Evolutionary conservation across 441 rosid genomes (phyloP), one percentile per base, ranked within the genome.

Genomic region (Biscutella laevigata): DNA sequence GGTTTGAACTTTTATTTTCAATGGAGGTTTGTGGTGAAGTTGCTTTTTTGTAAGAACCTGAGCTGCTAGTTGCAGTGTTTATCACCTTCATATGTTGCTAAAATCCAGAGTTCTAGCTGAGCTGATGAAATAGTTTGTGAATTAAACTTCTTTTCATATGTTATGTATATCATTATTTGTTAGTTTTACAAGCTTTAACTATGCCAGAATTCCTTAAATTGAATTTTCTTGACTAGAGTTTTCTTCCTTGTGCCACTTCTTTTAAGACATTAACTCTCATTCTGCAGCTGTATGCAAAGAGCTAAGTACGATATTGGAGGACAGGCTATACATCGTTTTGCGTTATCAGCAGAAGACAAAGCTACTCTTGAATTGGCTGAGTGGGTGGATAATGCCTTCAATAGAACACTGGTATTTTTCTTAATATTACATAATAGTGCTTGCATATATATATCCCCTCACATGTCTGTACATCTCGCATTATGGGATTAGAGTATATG

Each of bases 341-440:
- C 97, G 6, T 71, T 94, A 64, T 89, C 97, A 53, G 99, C 91
- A 39, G 97, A 94, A 76, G 99, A 94, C 68, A 89, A 79, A 72
- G 99, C 99, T 47, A 84, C 96, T 46, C 91, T 94, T 72, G 97
- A 89, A 68, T 77, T 94, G 73, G 89, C 94, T 62, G 96, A 89
- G 72, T 94, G 99, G 99, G 94, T 94, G 17, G 95, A 94, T 72
- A 73, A 74, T 54, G 80, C 95, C 56, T 84, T 83, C 69, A 75
- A 76, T 67, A 80, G 74, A 73, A 76, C 83, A 62, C 78, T 84
- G 74, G 97, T 87, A 81, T 41, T 64, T 66, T 71, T 74, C 65
- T 44, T 48, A 44, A 59, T 69, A 34, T 34, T 36, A 25, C 29
- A 40, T 26, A 24, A 41, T 32, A 48, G 47, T 54, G 19, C 61